Evolutionary conservation across 2,329 filamentous ascomycete genomes (phyloP).

Genomic region (Epichloe sylvatica): DNA sequence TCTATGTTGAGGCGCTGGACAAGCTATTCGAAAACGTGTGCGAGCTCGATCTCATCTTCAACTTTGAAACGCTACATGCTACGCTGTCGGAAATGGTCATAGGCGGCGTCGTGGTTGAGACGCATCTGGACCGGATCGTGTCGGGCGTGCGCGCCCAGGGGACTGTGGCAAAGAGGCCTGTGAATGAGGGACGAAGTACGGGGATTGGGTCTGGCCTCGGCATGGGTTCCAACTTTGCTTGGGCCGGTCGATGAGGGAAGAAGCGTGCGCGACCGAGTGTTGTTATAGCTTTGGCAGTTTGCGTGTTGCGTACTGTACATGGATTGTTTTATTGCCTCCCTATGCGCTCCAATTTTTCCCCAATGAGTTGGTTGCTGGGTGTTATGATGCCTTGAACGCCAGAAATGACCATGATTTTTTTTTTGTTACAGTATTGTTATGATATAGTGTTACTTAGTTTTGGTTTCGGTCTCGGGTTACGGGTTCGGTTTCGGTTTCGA

Average conservation of each 20-base stretch:
- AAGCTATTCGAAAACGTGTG: constrained; percentile 96
- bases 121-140: constrained; percentile 75
- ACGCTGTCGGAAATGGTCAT: constrained; percentile 88
- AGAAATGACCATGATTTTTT: background rate
- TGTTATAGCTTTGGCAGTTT: background rate
- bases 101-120: constrained; percentile 88
- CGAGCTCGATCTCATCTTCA: constrained; percentile 96
- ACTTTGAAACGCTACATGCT: constrained; percentile 92
- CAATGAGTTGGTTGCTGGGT: background rate
- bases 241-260: constrained; percentile 25
- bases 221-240: constrained; percentile 46
- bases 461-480: constrained; percentile 11
- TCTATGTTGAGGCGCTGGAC: constrained; percentile 92
- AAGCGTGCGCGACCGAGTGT: background rate
- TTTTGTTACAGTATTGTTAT: background rate
- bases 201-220: constrained; percentile 36
- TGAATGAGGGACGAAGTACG: constrained; percentile 49
- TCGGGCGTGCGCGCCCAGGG: constrained; percentile 68
- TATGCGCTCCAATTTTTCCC: background rate
- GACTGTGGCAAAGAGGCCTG: constrained; percentile 62
- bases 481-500: constrained; percentile 14
- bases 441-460: background rate
- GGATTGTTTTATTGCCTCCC: background rate
- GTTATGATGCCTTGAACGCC: background rate
- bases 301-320: background rate